phyloP scores from a whole-genome alignment of 2,329 filamentous ascomycete genomes.

The Fusarium guadeloupense region DNA sequence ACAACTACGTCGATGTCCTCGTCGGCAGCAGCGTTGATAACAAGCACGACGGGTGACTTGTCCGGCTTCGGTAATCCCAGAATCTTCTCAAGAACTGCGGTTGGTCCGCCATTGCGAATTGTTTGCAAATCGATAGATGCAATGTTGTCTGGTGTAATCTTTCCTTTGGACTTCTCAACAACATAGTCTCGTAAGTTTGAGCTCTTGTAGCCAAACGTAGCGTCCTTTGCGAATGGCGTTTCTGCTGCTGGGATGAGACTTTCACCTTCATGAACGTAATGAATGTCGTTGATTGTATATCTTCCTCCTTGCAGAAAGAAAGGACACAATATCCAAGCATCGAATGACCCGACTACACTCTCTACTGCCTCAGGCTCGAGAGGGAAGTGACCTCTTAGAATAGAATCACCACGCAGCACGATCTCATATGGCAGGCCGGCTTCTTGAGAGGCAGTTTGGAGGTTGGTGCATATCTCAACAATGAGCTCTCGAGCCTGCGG shows the following conservation, averaged over 20 bases:
- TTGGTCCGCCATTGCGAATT: slow-evolving; percentile 57
- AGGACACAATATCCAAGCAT: slow-evolving; percentile 65
- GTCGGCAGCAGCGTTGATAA: slow-evolving; percentile 63
- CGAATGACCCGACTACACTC: slow-evolving; percentile 57
- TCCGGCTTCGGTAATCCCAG: slow-evolving; percentile 37
- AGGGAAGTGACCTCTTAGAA: slow-evolving; percentile 65
- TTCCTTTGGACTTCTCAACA: slow-evolving; percentile 60
- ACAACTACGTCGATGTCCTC: slow-evolving; percentile 66
- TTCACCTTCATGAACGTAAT: slow-evolving; percentile 65
- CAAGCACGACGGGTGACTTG: slow-evolving; percentile 49
- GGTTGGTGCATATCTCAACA: slow-evolving; percentile 59
- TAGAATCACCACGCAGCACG: slow-evolving; percentile 66
- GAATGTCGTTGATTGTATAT: slow-evolving; percentile 65
- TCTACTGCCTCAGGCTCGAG: slow-evolving; percentile 63
- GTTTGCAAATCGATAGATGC: slow-evolving; percentile 57
- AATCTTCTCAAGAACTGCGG: slow-evolving; percentile 54
- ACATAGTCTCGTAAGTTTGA: slow-evolving; percentile 60
- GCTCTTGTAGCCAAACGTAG: slow-evolving; percentile 65
- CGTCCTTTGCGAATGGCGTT: slow-evolving; percentile 66
- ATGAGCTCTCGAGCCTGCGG: slow-evolving; percentile 58
- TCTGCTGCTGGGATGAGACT: slow-evolving; percentile 52
- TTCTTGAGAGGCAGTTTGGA: slow-evolving; percentile 55
- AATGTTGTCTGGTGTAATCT: slow-evolving; percentile 51
- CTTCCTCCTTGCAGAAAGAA: slow-evolving; percentile 68
- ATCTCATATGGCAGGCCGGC: slow-evolving; percentile 58